phyloP scores from a whole-genome alignment of 2,329 filamentous ascomycete genomes.

The Microdochium trichocladiopsis region DNA sequence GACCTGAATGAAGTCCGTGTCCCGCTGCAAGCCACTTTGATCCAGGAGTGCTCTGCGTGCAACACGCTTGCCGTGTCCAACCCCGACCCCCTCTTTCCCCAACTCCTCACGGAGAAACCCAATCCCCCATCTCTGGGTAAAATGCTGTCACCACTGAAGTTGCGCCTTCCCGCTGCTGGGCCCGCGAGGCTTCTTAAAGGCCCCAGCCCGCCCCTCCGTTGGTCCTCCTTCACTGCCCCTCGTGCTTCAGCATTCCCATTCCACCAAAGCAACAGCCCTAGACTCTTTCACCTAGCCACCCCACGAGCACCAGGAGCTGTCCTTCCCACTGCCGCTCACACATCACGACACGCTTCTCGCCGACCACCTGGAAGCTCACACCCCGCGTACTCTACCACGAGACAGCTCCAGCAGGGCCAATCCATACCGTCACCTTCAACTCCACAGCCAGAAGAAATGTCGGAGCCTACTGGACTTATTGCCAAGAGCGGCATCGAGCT shows the following conservation, averaged over 20 bases:
- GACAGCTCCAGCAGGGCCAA: background rate
- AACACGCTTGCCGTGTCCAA: too few species aligned
- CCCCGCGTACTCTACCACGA: conserved; percentile 2
- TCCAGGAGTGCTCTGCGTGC: too few species aligned
- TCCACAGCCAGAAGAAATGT: conserved; percentile 15
- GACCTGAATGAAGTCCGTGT: too few species aligned
- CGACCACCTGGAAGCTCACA: too few species aligned
- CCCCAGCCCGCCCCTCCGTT: background rate
- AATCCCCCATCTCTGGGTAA: background rate
- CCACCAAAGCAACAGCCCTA: background rate
- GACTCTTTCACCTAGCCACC: background rate
- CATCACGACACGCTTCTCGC: background rate
- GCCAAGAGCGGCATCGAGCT: conserved; percentile 59
- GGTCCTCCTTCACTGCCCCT: background rate
- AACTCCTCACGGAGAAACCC: background rate
- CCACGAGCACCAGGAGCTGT: too few species aligned
- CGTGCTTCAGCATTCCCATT: conserved; percentile 2
- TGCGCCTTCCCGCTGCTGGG: background rate
- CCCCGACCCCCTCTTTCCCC: too few species aligned
- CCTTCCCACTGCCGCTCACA: too few species aligned
- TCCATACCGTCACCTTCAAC: conserved; percentile 1
- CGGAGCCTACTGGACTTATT: conserved; percentile 47
- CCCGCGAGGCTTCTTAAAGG: background rate
- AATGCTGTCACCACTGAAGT: background rate
- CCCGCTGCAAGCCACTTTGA: too few species aligned